Percentiles rank a stretch among this genome's conserved stretches.
These are phyloP conservation scores for Populus simonii DNA, from an alignment of 345 rosid genomes.

Conservation along the genomic window DNA sequence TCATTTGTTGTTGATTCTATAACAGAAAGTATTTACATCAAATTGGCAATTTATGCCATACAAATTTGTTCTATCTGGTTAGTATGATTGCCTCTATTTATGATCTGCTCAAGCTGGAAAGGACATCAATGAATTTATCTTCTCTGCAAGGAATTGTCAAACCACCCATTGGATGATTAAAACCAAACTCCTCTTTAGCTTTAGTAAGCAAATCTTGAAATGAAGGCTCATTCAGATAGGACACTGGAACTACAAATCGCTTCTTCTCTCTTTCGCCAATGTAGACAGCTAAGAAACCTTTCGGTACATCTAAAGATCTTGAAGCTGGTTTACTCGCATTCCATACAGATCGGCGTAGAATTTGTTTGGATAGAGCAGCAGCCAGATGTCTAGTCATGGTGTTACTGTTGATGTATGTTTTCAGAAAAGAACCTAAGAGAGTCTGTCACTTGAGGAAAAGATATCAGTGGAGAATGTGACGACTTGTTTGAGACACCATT, in stretches of 20 bases:
- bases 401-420: not conserved
- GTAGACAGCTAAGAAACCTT: conserved; percentile 45
- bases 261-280: conserved; percentile 38
- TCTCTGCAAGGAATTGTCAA: conserved; percentile 7
- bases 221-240: conserved; percentile 37
- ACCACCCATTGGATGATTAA: conserved; percentile 14
- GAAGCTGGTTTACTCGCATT: not conserved
- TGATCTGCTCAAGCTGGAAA: not conserved
- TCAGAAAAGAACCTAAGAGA: too few relatives aligned
- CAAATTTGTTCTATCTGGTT: not conserved
- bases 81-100: not conserved
- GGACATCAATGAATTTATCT: not conserved
- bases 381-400: not conserved
- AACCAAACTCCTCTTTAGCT: conserved; percentile 18
- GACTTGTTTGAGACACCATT: not conserved
- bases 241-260: conserved; percentile 40
- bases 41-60: not conserved
- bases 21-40: not conserved
- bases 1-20: not conserved
- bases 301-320: conserved; percentile 26
- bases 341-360: not conserved
- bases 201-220: conserved; percentile 29
- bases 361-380: conserved; percentile 12
- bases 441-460: not conserved
- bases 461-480: not conserved